A percentile compares a stretch with the other conserved stretches of the same genome.
Evolutionary conservation across 2,329 filamentous ascomycete species (phyloP).

Genomic region (Aspergillus sp.): DNA sequence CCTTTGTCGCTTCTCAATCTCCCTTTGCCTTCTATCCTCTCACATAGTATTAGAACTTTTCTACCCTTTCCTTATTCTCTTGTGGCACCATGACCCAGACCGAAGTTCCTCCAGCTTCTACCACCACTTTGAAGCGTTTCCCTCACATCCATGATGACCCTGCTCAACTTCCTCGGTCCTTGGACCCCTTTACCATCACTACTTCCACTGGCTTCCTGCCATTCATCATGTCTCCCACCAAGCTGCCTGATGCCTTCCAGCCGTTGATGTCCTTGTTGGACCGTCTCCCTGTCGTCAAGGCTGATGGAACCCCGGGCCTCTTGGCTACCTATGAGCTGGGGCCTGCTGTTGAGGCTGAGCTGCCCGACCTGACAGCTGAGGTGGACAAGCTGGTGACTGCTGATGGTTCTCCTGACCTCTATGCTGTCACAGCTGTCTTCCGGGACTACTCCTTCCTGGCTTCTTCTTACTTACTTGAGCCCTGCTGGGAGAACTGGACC

Average conservation of each 20-base stretch:
- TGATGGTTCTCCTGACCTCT: constrained; percentile 63
- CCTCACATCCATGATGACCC: constrained; percentile 46
- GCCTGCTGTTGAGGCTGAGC: constrained; percentile 66
- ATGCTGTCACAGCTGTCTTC: constrained; percentile 80
- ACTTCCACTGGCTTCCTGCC: constrained; percentile 46
- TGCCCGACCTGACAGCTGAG: constrained; percentile 72
- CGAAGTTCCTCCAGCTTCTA: constrained; percentile 29
- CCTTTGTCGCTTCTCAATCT: not conserved
- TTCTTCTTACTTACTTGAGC: constrained; percentile 85
- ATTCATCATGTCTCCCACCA: constrained; percentile 35
- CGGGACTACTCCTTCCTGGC: constrained; percentile 89
- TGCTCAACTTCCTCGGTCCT: constrained; percentile 35
- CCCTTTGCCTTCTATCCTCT: not conserved
- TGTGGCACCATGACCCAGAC: constrained; percentile 34
- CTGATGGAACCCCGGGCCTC: constrained; percentile 71
- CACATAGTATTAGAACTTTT: constrained; percentile 2
- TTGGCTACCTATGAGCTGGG: constrained; percentile 73
- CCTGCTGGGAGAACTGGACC: constrained; percentile 73
- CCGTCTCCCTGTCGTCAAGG: constrained; percentile 75
- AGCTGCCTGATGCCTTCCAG: constrained; percentile 71
- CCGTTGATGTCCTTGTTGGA: constrained; percentile 68
- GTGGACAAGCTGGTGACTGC: constrained; percentile 63
- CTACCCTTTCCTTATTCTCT: constrained; percentile 3
- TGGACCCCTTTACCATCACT: constrained; percentile 49
- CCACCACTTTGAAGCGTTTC: constrained; percentile 38